Base-by-base conservation (phyloP, 257 asterid genomes). In the Leonotis leonurus region DNA sequence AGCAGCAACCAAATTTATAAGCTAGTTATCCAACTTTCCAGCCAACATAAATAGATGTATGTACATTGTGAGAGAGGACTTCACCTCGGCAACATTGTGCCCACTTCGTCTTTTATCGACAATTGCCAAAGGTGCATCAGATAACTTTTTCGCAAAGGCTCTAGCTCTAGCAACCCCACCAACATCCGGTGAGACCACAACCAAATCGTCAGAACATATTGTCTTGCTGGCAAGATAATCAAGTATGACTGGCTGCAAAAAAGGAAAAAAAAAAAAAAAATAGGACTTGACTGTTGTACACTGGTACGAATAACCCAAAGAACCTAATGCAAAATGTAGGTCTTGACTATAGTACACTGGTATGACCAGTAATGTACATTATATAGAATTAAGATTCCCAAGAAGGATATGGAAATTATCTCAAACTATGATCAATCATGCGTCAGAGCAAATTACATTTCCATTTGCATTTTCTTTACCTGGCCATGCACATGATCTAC, bases 111-210 rank as follows among this genome's bases (percentile, higher is more conserved):
- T 84, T 73, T 86, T 84, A 74, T 86, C 95, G 45, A 86, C 95
- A 72, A 86, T 86, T 58, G 95, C 95, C 64, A 86, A 69, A 52
- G 92, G 95, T 64, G 92, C 95, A 81, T 86, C 95, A 37, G 95
- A 86, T 62, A 86, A 69, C 73, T 86, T 86, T 65, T 86, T 86
- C 57, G 95, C 95, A 74, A 86, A 86, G 53, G 92, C 89, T 72
- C 95, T 79, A 63, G 95, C 95, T 69, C 95, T 78, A 66, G 95
- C 87, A 68, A 86, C 95, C 48, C 95, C 95, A 35, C 95, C 95
- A 69, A 86, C 95, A 75, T 86, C 95, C 6, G 95, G 95, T 49
- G 95, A 86, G 64, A 86, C 95, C 73, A 86, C 95, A 48, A 84
- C 85, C 77, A 84, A 73, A 71, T 84, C 92, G 71, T 84, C 87